Evolutionary conservation across 129 eudicot species (phyloP), one percentile per base, ranked within the genome.

Genomic region (Tagetes patula): DNA sequence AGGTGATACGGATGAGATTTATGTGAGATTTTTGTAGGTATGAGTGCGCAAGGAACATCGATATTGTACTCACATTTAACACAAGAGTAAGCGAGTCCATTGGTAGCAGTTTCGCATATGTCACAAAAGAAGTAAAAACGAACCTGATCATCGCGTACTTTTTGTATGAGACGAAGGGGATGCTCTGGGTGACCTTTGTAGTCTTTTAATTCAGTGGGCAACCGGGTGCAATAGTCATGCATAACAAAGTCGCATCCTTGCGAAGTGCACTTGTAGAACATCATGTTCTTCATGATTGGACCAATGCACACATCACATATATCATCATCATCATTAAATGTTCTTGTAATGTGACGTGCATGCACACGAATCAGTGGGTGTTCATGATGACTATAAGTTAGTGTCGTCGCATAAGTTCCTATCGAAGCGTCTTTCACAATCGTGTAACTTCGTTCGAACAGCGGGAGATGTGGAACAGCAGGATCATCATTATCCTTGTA

Each of bases 201-300:
- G 65, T 33, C 65, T 1, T 59, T 7, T 33, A 59, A 7, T 33
- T 59, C n/a, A 30, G 20, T 0, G 14, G 65, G 41, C 32, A 67
- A 38, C 71, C 38, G 31, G 31, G 71, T 13, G 31, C 71, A 66
- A 38, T 38, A 66, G 8, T 66, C 71, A 43, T 67, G 59, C 2
- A 67, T 31, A 67, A 45, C 58, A 67, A 67, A 67, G 8, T 31
- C 5, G n/a, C 66, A 60, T 34, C 5, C 3, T 6, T 1, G 13
- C 13, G 58, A 20, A 20, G 27, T 32, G 49, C 72, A 67, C 56
- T 67, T 67, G 43, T 67, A 67, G 47, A 67, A 46, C 6, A 58
- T 6, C 8, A 8, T 43, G 72, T 38, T 45, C 34, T 38, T 20
- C 34, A 13, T 67, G 45, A 67, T 67, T 30, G 72, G 72, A 33